Base-by-base conservation (phyloP, 2,329 filamentous ascomycete genomes). In the Sclerotinia trifoliorum region DNA sequence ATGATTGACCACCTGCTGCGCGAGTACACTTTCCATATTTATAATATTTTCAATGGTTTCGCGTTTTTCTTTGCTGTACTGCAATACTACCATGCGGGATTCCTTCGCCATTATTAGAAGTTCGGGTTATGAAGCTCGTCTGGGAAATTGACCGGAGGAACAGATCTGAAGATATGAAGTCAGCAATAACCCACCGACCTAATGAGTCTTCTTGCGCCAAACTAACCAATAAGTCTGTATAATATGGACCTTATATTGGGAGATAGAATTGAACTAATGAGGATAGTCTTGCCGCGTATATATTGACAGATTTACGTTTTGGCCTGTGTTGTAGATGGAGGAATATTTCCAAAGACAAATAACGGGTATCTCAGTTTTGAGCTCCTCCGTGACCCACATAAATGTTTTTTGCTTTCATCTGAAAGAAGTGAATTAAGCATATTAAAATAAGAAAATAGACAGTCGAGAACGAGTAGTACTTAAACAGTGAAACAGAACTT, bases 181-280 rank as follows among this genome's bases (percentile, higher is more conserved):
- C 11, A 51, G n/a, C 11, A 26, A 26, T 26, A 2, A 19, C 2
- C 17, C n/a, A 1, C 39, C 1, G 8, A 2, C 11, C 5, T 5
- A 3, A 2, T 1, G 15, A 7, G 2, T 17, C 1, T 11, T 13
- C 2, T 2, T 26, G 6, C 26, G 5, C 7, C 0, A 21, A 51
- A 8, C 29, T 39, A 19, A 42, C 5, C 1, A 2, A 3, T 51
- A 11, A 21, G 3, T 2, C 17, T 24, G 4, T 1, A 7, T n/a
- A 10, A 26, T 21, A 21, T 0, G 0, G 8, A 42, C 10, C 21
- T 63, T 3, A 7, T 19, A 4, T 7, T 21, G 3, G 5, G 21
- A 24, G 7, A 39, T 5, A 39, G 5, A 0, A 1, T 7, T 6
- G 35, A 1, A 6, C 1, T 35, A 1, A 13, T 42, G 0, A 17